Percentiles rank a stretch among this genome's conserved stretches.
phyloP scores from a whole-genome alignment of 2,329 filamentous ascomycete species.

The Penicillium sp. region DNA sequence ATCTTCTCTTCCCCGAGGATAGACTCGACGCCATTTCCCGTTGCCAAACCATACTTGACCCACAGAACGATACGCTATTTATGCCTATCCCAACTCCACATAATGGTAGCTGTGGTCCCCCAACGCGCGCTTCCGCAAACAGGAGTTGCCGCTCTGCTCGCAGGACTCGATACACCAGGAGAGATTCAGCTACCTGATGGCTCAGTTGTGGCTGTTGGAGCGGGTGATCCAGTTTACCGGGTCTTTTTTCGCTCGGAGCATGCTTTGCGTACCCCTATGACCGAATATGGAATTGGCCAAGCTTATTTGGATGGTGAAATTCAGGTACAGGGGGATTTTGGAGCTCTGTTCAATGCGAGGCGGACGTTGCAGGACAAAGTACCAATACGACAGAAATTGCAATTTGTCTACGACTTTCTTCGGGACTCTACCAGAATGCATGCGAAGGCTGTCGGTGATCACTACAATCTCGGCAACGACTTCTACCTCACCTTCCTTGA shows the following conservation, averaged over 20 bases:
- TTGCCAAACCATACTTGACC: background rate
- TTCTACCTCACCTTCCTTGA: constrained; percentile 13
- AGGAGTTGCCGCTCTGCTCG: constrained; percentile 6
- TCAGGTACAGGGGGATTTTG: constrained; percentile 9
- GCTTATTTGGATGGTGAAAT: constrained; percentile 12
- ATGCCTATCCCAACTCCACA: background rate
- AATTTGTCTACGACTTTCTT: constrained; percentile 13
- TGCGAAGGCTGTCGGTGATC: constrained; percentile 6
- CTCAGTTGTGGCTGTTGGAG: background rate
- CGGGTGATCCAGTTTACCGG: constrained; percentile 6
- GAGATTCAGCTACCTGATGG: constrained; percentile 9
- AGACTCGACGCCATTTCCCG: background rate
- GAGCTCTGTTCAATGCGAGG: constrained; percentile 5
- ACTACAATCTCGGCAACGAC: constrained; percentile 6
- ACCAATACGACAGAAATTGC: constrained; percentile 16
- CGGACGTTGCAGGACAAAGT: constrained; percentile 8
- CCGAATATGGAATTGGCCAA: constrained; percentile 7
- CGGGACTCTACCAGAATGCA: constrained; percentile 12
- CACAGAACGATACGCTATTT: background rate
- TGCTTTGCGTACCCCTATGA: constrained; percentile 12
- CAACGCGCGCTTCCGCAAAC: constrained; percentile 1
- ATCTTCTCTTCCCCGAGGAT: background rate
- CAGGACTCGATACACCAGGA: constrained; percentile 2
- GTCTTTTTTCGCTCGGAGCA: constrained; percentile 6
- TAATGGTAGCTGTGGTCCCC: background rate